Evolutionary conservation across 164 flowering plant genomes (phyloP).

Genomic region (Santalum album): DNA sequence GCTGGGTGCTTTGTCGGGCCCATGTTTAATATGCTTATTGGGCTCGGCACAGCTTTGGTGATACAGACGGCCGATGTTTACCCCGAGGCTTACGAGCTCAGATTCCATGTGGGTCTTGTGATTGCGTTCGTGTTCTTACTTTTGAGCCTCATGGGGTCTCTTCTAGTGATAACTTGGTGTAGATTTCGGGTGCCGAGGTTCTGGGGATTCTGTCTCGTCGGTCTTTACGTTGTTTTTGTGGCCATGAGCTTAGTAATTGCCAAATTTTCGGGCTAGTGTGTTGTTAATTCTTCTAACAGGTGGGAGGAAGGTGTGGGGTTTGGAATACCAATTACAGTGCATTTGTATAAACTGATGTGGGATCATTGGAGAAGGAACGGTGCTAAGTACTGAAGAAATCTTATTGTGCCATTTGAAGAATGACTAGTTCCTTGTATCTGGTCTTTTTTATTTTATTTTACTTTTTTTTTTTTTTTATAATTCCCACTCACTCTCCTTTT

Average conservation of each 20-base stretch:
- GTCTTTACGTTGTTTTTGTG: constrained; percentile 61
- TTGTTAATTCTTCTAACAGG: background rate
- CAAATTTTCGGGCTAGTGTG: constrained; percentile 36
- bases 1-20: constrained; percentile 99
- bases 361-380: no score
- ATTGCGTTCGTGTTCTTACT: constrained; percentile 85
- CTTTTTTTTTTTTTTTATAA: no score
- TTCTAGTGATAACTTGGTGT: constrained; percentile 70
- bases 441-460: no score
- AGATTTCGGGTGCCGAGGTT: constrained; percentile 89
- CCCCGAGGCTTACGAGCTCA: constrained; percentile 73
- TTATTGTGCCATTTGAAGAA: no score
- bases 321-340: no score
- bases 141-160: constrained; percentile 89
- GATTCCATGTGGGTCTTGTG: constrained; percentile 73
- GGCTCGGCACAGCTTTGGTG: constrained; percentile 82
- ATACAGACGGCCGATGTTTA: constrained; percentile 62
- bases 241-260: constrained; percentile 62
- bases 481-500: no score
- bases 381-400: no score
- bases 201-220: constrained; percentile 97
- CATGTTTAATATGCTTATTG: constrained; percentile 98
- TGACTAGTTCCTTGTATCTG: no score
- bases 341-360: no score
- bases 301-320: no score